Percentiles rank a stretch among this genome's conserved stretches.
phyloP scores from a whole-genome alignment of 2,329 filamentous ascomycete species.

The Waltergamsia citrina region DNA sequence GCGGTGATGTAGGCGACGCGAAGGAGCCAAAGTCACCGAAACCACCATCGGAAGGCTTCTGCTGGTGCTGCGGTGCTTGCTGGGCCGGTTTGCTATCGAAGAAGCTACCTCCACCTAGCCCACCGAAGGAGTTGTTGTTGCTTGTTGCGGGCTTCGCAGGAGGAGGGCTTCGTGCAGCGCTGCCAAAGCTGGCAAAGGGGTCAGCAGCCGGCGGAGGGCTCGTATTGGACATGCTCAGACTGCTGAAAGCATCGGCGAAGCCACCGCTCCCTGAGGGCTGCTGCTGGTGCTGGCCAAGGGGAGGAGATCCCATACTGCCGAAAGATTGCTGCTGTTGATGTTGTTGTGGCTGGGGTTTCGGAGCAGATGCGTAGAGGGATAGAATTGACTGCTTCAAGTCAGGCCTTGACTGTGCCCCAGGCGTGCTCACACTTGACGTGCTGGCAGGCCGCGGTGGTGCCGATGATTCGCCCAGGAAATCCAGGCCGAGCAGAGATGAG shows the following conservation, averaged over 20 bases:
- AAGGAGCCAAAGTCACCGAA: conserved; percentile 61
- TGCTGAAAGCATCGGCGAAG: conserved; percentile 65
- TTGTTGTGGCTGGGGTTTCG: conserved; percentile 59
- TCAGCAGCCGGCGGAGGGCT: conserved; percentile 32
- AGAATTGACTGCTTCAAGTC: conserved; percentile 97
- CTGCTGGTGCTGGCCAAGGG: conserved; percentile 33
- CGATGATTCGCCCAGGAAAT: conserved; percentile 75
- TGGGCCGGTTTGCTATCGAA: conserved; percentile 68
- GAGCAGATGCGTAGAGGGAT: conserved; percentile 80
- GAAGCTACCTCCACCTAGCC: conserved; percentile 66
- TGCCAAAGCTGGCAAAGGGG: conserved; percentile 54
- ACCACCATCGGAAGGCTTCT: conserved; percentile 45
- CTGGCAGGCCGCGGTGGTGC: conserved; percentile 75
- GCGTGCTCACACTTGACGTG: conserved; percentile 55
- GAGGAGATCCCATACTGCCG: conserved; percentile 55
- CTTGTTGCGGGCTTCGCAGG: conserved; percentile 17
- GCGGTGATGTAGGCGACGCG: conserved; percentile 26
- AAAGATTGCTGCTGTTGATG: conserved; percentile 52
- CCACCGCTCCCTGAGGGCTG: conserved; percentile 45
- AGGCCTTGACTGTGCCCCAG: conserved; percentile 64
- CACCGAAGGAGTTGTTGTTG: conserved; percentile 34
- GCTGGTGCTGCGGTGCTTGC: conserved; percentile 38
- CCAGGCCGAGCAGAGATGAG: conserved; percentile 84
- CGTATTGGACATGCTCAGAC: conserved; percentile 31
- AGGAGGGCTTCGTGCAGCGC: conserved; percentile 21